phyloP scores from a whole-genome alignment of 306 rosid genomes.

The Cucumis cinereus region DNA sequence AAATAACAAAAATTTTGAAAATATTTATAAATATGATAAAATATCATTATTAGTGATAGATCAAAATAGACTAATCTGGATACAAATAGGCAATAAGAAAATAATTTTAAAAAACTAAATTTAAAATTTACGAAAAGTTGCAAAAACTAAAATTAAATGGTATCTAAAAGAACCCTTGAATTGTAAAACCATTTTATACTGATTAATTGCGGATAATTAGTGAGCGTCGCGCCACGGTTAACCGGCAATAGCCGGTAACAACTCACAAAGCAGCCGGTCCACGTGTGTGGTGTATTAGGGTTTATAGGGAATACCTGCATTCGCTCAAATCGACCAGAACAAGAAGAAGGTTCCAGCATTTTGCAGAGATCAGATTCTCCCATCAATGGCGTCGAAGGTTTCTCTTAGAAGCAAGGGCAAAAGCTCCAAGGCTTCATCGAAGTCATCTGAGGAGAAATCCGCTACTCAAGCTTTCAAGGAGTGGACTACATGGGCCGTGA shows the following conservation, averaged over 20 bases:
- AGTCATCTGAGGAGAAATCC: slow-evolving; percentile 35
- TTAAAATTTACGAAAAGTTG: too few species aligned
- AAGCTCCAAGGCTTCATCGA: slow-evolving; percentile 35
- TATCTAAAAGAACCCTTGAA: too few species aligned
- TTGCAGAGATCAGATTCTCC: not conserved
- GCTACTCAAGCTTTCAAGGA: slow-evolving; percentile 37
- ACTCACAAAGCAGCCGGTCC: not conserved
- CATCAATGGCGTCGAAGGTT: slow-evolving; percentile 62
- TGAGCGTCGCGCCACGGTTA: not conserved
- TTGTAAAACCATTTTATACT: too few species aligned
- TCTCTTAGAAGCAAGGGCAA: slow-evolving; percentile 69
- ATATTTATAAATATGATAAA: too few species aligned
- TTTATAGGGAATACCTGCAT: not conserved
- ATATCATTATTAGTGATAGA: too few species aligned
- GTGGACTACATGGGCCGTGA: slow-evolving; percentile 70
- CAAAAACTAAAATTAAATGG: too few species aligned
- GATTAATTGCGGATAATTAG: too few species aligned
- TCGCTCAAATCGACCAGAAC: not conserved
- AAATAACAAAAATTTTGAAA: too few species aligned
- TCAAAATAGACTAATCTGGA: too few species aligned
- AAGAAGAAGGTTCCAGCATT: not conserved
- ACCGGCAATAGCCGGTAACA: not conserved
- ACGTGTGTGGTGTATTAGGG: slow-evolving; percentile 5
- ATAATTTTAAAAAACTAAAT: too few species aligned
- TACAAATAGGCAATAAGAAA: too few species aligned